Evolutionary conservation across 306 rosid species (phyloP), one percentile per base, ranked within the genome.

Genomic region (Prunus fruticosa): DNA sequence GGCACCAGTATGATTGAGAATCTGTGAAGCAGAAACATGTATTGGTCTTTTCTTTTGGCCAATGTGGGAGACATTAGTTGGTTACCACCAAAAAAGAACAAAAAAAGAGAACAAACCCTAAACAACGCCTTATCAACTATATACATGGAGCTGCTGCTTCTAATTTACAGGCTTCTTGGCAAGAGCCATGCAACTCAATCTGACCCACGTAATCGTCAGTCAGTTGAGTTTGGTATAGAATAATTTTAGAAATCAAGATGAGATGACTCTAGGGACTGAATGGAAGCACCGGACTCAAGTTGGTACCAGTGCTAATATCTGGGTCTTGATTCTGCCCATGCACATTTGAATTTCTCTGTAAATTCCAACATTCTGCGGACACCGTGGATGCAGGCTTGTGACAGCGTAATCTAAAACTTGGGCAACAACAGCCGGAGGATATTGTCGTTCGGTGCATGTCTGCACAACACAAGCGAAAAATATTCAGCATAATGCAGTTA

Each of bases 291-390:
- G 16, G 66, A 75, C 27, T 92, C 86, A 95, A 75, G 97, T 90
- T 63, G 98, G 97, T 66, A 95, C 90, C 28, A 94, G 90, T 58
- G 93, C 95, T 74, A 92, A 83, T 64, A 94, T 90, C 87, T 94
- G 96, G 75, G 97, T 92, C 86, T 92, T 90, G 84, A 95, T 89
- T 84, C 90, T 89, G 74, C 98, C 96, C 88, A 95, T 84, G 91
- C 93, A 92, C 91, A 83, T 90, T 78, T 95, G 94, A 83, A 95
- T 92, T 81, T 95, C 97, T 80, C 94, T 88, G 81, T 92, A 95
- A 77, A 95, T 83, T 28, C 88, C 93, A 72, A 90, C 85, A 76
- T 95, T 95, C 83, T 73, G 92, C 23, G 96, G 83, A 67, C 89
- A 87, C 75, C 84, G 82, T 0, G 97, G 98, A 76, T 80, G 88